A percentile compares a stretch with the other conserved stretches of the same genome.
These are phyloP conservation scores for Leucosporidium creatinivorum DNA, from an alignment of 768 basidiomycete genomes.

Conservation along the genomic window DNA sequence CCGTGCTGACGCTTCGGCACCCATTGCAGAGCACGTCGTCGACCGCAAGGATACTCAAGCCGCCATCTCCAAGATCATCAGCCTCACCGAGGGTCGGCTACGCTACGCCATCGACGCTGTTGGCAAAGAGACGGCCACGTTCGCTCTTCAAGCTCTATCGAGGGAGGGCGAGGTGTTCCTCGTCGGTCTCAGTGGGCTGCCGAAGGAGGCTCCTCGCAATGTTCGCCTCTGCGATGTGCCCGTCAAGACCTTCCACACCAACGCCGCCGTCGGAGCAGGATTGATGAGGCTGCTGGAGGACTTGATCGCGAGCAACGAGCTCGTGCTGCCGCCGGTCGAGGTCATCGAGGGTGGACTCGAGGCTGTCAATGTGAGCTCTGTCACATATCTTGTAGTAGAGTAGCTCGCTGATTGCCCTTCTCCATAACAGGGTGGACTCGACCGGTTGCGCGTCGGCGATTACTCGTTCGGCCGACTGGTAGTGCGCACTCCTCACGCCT, in stretches of 20 bases:
- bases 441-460: slow-evolving; percentile 1
- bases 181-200: slow-evolving; percentile 13
- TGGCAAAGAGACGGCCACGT: slow-evolving; percentile 1
- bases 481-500: neutral
- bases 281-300: slow-evolving; percentile 13
- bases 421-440: neutral
- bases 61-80: slow-evolving; percentile 1
- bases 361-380: slow-evolving; percentile 23
- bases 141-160: neutral
- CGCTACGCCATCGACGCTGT: slow-evolving; percentile 11
- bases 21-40: slow-evolving; percentile 4
- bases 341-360: slow-evolving; percentile 41
- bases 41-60: slow-evolving; percentile 5
- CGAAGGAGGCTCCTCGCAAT: neutral
- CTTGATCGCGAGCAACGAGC: slow-evolving; percentile 1
- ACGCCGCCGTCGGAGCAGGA: slow-evolving; percentile 4
- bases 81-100: neutral
- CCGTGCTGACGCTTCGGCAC: neutral
- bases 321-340: slow-evolving; percentile 39
- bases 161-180: neutral
- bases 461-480: slow-evolving; percentile 5
- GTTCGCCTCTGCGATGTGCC: slow-evolving; percentile 1
- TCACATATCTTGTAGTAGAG: neutral
- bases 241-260: slow-evolving; percentile 14
- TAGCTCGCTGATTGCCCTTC: no score